Base-by-base conservation (phyloP, 2,329 filamentous ascomycete genomes). In the Ascocoryne sarcoides region DNA sequence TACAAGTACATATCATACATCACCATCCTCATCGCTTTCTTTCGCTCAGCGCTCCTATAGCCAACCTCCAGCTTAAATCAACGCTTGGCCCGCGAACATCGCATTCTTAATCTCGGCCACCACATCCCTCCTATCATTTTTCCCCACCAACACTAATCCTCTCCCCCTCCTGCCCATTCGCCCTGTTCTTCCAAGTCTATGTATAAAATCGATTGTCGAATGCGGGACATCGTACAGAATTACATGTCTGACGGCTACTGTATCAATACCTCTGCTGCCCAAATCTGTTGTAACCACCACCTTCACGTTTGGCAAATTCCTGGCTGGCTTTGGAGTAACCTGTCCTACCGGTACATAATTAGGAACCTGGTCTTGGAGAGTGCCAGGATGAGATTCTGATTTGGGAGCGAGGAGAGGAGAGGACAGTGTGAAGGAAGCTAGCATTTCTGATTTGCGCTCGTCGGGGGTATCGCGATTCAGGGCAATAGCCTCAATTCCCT, bases 221-320 rank as follows among this genome's bases (percentile, higher is more conserved):
- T 96, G 90, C 4, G 92, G 92, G n/a, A 98, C 90, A 60, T 98
- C 88, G 62, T 95, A 96, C 18, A 98, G 66, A 40, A 98, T 82
- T 38, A 98, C 92, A 51, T 94, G 86, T 42, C 85, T 76, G 14
- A 96, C 90, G 14, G 86, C 83, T 20, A 95, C 65, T 0, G 92
- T 98, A 62, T 98, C 92, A 54, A 98, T 95, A 47, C 92, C 92
- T 51, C 92, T 70, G 4, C 88, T 95, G 4, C 86, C 87, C 43
- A 98, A 66, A 62, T 98, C 92, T 0, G 92, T 98, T 10, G 88
- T 92, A 3, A 98, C 90, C 29, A 98, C 76, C 9, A 95, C 90
- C 62, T 88, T 93, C 32, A 84, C 88, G 57, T 90, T 89, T 21
- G 75, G 66, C 23, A 95, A 66, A 32, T 45, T 49, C 5, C 55